Conservation (phyloP, 768 basidiomycete genomes). For the Solioccasus polychromus region DNA sequence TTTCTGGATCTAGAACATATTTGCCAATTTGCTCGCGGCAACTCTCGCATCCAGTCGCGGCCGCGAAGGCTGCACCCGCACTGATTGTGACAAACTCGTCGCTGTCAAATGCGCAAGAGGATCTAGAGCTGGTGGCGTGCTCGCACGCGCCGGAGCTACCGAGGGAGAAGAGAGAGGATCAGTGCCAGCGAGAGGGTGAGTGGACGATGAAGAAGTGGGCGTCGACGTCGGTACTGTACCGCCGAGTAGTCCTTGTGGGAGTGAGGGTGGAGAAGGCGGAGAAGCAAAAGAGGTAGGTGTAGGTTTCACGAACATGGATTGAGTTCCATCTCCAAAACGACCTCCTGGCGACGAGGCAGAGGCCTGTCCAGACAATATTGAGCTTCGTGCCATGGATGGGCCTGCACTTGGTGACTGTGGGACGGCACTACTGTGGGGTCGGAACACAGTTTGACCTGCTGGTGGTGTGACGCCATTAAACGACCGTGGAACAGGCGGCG, state of each 20-base stretch:
- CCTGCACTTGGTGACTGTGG: conserved; percentile 56
- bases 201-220: conserved; percentile 5
- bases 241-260: conserved; percentile 20
- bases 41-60: conserved; percentile 80
- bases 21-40: conserved; percentile 87
- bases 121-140: conserved; percentile 41
- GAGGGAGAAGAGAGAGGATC: conserved; percentile 14
- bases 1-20: conserved; percentile 62
- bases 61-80: conserved; percentile 68
- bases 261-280: conserved; percentile 34
- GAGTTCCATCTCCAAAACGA: conserved; percentile 69
- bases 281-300: conserved; percentile 37
- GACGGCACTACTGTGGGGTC: conserved; percentile 31
- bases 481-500: conserved; percentile 21
- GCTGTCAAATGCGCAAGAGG: conserved; percentile 62
- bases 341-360: conserved; percentile 58
- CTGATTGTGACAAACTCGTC: conserved; percentile 67
- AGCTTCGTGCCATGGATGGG: conserved; percentile 39
- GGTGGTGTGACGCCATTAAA: conserved; percentile 17
- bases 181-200: conserved; percentile 17
- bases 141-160: conserved; percentile 17
- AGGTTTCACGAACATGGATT: conserved; percentile 75
- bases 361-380: conserved; percentile 28
- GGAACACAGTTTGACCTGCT: conserved; percentile 21
- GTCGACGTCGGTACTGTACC: conserved; percentile 7